Evolutionary conservation across 768 basidiomycete genomes (phyloP).

Genomic region (Naganishia vaughanmartiniae): DNA sequence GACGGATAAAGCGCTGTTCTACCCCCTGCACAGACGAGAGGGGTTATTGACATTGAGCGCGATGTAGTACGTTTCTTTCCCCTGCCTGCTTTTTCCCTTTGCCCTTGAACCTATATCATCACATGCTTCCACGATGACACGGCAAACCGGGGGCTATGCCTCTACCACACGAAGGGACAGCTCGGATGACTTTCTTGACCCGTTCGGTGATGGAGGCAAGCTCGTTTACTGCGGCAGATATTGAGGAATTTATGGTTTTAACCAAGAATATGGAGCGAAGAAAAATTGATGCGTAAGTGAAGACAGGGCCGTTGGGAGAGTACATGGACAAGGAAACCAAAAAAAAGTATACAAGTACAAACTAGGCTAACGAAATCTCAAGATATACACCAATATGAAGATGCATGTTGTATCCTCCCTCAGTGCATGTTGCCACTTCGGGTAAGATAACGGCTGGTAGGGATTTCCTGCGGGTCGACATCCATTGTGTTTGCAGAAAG

Average conservation of each 20-base stretch:
- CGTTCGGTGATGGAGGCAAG: constrained; percentile 20
- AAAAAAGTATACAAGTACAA: no score
- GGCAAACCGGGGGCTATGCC: no score
- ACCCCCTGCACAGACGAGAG: constrained; percentile 48
- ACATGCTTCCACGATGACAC: no score
- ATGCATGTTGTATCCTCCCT: no score
- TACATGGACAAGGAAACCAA: no score
- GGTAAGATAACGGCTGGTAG: no score
- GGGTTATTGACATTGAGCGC: constrained; percentile 45
- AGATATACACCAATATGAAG: no score
- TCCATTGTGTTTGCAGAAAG: no score
- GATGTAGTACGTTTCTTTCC: constrained; percentile 44
- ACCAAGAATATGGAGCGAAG: constrained; percentile 8
- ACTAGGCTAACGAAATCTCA: no score
- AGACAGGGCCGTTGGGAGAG: background rate
- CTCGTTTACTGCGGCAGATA: constrained; percentile 29
- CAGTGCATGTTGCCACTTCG: no score
- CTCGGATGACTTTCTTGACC: constrained; percentile 30
- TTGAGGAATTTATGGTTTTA: constrained; percentile 25
- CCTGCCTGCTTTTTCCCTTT: background rate
- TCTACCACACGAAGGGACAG: constrained; percentile 24
- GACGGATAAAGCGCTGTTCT: constrained; percentile 38
- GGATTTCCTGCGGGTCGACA: no score
- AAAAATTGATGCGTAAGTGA: background rate
- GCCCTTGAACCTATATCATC: no score